Evolutionary conservation across 352 stramenopile species (phyloP).

Genomic region (Globisporangium apiculatum): DNA sequence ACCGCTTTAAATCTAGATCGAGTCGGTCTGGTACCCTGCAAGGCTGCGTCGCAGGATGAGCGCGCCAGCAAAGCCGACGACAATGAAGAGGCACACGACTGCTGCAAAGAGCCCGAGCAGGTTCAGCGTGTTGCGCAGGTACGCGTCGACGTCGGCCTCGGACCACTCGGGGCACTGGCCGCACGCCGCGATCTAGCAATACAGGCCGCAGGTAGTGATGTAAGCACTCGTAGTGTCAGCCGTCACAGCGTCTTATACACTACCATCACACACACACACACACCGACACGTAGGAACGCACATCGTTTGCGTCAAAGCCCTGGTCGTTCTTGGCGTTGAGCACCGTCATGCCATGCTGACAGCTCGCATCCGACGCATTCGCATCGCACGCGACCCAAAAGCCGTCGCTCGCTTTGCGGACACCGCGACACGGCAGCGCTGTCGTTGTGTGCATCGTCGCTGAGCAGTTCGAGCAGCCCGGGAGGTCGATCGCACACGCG

Average conservation of each 20-base stretch:
- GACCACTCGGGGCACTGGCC: slow-evolving; percentile 79
- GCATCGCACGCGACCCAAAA: slow-evolving; percentile 40
- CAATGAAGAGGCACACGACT: slow-evolving; percentile 72
- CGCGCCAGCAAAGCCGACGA: slow-evolving; percentile 57
- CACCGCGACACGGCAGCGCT: slow-evolving; percentile 33
- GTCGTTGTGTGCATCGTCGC: slow-evolving; percentile 9
- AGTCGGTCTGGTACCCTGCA: slow-evolving; percentile 80
- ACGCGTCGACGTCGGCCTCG: slow-evolving; percentile 51
- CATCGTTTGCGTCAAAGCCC: slow-evolving; percentile 52
- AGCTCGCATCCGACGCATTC: slow-evolving; percentile 15
- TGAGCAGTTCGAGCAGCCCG: slow-evolving; percentile 76
- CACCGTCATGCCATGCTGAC: slow-evolving; percentile 45
- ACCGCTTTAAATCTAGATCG: slow-evolving; percentile 30
- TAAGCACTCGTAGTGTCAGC: background rate
- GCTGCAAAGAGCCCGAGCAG: slow-evolving; percentile 58
- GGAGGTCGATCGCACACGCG: slow-evolving; percentile 60
- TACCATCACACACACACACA: background rate
- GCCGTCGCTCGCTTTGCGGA: slow-evolving; percentile 22
- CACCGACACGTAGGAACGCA: slow-evolving; percentile 18
- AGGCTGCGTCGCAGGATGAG: slow-evolving; percentile 70
- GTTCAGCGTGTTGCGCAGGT: slow-evolving; percentile 53
- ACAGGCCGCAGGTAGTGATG: too few species aligned
- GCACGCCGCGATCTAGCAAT: slow-evolving; percentile 47
- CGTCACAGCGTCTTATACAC: background rate
- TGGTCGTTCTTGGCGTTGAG: slow-evolving; percentile 43